Conservation (phyloP, 2,329 filamentous ascomycete species). For the Fusarium sp. region DNA sequence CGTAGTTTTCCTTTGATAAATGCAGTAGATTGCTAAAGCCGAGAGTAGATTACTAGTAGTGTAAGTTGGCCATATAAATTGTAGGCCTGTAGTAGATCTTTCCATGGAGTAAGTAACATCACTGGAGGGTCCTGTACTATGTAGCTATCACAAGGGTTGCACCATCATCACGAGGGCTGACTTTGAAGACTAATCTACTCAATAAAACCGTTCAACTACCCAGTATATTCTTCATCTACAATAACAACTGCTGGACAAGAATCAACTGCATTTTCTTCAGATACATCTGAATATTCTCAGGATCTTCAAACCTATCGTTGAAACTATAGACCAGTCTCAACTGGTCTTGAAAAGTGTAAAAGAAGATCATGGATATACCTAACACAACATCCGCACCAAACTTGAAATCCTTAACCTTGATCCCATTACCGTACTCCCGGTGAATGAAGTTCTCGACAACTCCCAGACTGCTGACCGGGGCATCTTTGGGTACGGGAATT, state of each 20-base stretch:
- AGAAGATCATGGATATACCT: slow-evolving; percentile 46
- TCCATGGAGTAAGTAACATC: too few species aligned
- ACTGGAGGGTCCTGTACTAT: too few species aligned
- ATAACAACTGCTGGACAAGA: neutral
- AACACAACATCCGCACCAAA: slow-evolving; percentile 47
- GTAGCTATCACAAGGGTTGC: too few species aligned
- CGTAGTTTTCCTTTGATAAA: too few species aligned
- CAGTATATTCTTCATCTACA: neutral
- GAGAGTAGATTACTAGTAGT: too few species aligned
- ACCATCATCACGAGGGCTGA: too few species aligned
- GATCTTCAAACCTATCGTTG: slow-evolving; percentile 45
- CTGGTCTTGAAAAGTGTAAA: slow-evolving; percentile 46
- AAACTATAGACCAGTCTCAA: slow-evolving; percentile 47
- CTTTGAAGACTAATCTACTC: too few species aligned
- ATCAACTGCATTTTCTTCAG: slow-evolving; percentile 2
- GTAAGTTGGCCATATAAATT: too few species aligned
- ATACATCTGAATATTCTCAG: slow-evolving; percentile 16
- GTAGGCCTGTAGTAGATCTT: too few species aligned
- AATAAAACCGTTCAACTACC: too few species aligned
- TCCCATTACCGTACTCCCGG: slow-evolving; percentile 1
- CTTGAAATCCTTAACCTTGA: slow-evolving; percentile 35
- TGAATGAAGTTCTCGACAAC: slow-evolving; percentile 30
- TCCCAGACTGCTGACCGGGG: slow-evolving; percentile 48
- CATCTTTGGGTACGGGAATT: slow-evolving; percentile 41
- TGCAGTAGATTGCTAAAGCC: too few species aligned